Evolutionary conservation across 208 protist genomes (phyloP), one percentile per base, ranked within the genome.

Genomic region (Wallacemonas sp.): DNA sequence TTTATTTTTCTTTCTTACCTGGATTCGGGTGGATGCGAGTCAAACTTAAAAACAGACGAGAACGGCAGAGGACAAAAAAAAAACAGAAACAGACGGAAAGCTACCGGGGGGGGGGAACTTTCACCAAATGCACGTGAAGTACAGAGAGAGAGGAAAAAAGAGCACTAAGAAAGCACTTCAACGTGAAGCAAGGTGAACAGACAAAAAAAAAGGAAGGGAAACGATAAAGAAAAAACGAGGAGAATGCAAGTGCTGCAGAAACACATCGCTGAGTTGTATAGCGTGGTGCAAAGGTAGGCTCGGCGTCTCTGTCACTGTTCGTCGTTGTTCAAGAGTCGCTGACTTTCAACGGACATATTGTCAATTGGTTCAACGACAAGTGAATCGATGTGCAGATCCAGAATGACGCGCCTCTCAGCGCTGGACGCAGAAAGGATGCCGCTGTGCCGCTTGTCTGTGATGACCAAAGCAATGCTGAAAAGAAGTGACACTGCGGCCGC

Each of bases 371-470:
- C 52, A 23, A 59, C 22, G 29, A 59, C 32, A 42, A 28, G 52
- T 12, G 20, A 59, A 2, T 59, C 45, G 36, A 5, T 31, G 28
- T 3, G 16, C 5, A 38, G n/a, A 16, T 64, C 67, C 36, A 80
- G 38, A 16, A 90, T 81, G 45, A 79, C 46, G 45, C 41, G 68
- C 14, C 87, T 74, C 50, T 76, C 22, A 22, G 52, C 14, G 41
- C 65, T 76, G 4, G 81, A 76, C 0, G 81, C 57, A 44, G 78
- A 85, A 38, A 93, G 81, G 32, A 91, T 77, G 26, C 83, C 79
- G 4, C 69, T 70, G 22, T 74, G 50, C 33, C 78, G 73, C 31
- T 66, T 31, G 68, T 92, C 90, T 16, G 55, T 65, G 3, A 84
- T 38, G 14, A 93, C 61, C 41, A 95, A 77, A 10, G 74, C 57